phyloP scores from a whole-genome alignment of 306 rosid genomes.

The Nissolia schottii region DNA sequence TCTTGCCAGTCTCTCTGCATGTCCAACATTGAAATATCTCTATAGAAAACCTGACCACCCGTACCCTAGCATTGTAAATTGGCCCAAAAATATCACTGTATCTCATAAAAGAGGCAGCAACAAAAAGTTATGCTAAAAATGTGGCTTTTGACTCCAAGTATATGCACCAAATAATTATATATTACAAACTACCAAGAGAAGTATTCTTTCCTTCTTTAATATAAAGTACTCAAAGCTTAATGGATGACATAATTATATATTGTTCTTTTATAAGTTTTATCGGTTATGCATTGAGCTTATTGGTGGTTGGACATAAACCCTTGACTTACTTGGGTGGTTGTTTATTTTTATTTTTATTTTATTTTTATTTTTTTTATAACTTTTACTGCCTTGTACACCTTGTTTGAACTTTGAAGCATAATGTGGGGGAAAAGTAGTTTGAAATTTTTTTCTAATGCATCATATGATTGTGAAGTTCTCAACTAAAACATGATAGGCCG shows the following conservation, averaged over 20 bases:
- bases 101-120: background rate
- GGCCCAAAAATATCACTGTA: background rate
- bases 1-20: background rate
- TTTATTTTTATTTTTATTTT: no score
- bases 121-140: background rate
- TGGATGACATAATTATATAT: no score
- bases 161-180: background rate
- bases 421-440: background rate
- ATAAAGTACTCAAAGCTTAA: background rate
- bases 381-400: background rate
- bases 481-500: constrained; percentile 55
- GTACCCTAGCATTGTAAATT: background rate
- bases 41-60: background rate
- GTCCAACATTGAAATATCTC: background rate
- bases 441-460: background rate
- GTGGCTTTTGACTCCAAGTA: background rate
- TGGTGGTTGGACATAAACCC: background rate
- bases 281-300: background rate
- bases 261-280: background rate
- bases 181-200: background rate
- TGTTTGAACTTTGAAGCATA: background rate
- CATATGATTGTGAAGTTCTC: constrained; percentile 29
- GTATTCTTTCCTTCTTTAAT: background rate
- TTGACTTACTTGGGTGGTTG: background rate
- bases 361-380: background rate